Base-by-base conservation (phyloP, 192 early-diverging fungal genomes). In the Coemansia sp. region DNA sequence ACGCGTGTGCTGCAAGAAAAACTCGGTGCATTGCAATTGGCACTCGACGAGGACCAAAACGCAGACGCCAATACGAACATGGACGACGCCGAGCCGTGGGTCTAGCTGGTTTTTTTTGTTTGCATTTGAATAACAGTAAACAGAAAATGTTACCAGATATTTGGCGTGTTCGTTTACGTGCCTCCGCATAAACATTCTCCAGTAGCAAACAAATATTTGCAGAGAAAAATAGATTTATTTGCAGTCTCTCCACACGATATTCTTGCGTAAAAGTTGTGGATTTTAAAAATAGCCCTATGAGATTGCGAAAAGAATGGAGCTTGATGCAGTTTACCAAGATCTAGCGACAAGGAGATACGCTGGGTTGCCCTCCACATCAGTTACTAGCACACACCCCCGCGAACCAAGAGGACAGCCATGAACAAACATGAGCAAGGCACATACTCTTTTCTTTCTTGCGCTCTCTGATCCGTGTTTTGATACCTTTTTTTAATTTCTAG, bases 1-100 rank as follows among this genome's bases (percentile, higher is more conserved):
- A 88, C 90, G 60, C 82, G 87, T 4, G 86, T 86, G 34, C 66
- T 93, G 64, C 85, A 87, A 48, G 91, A 91, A 50, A 91, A 90
- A 57, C 86, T 93, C 47, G 86, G 84, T 19, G 83, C 81, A 20
- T 64, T 91, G 55, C 87, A 89, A 67, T 85, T 91, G 49, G 84
- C 84, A 0, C 75, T 90, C 14, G 83, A 87, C 2, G 60, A 71
- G 44, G 72, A 74, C 21, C 78, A 81, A 57, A 71, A 75, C 66
- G 54, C 60, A 12, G 73, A 75, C 3, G 26, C 54, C 12, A 69
- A 57, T 28, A 70, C 75, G 20, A 64, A 67, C 28, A 69, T 72
- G 67, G 76, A 79, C 37, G 76, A 79, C 7, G 71, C 51, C 22
- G 76, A 79, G 26, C 69, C 69, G 5, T 79, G 76, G 76, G 69